Conservation (phyloP, 1,139 yeast species). For the Kodamaea sp. region DNA sequence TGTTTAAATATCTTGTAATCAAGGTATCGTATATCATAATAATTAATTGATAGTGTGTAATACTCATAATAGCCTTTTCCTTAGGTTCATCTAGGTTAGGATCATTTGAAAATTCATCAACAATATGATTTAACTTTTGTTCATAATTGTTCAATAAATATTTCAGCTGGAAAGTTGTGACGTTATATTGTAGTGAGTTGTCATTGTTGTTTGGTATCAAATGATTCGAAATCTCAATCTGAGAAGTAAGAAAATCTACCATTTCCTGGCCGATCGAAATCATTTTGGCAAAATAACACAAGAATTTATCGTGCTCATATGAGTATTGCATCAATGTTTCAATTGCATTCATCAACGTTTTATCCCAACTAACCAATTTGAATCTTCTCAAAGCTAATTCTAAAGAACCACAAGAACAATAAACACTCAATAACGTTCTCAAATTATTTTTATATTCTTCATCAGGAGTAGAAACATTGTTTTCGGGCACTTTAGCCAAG, state of each 20-base stretch:
- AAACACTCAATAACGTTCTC: conserved; percentile 44
- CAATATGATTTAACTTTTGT: conserved; percentile 17
- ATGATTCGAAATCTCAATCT: neutral
- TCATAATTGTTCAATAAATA: conserved; percentile 20
- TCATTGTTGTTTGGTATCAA: neutral
- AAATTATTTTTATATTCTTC: conserved; percentile 33
- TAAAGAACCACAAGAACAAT: conserved; percentile 48
- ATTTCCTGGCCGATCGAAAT: conserved; percentile 45
- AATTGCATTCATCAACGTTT: conserved; percentile 39
- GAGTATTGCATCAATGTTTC: conserved; percentile 24
- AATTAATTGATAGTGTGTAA: conserved; percentile 39
- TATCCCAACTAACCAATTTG: conserved; percentile 45
- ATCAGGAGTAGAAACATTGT: neutral
- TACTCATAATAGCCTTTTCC: conserved; percentile 19
- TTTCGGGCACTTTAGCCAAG: conserved; percentile 24
- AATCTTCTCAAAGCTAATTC: conserved; percentile 50
- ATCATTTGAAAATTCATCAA: conserved; percentile 20
- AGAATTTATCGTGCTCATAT: conserved; percentile 29
- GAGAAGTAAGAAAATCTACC: conserved; percentile 24
- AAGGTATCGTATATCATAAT: conserved; percentile 50
- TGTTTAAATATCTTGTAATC: conserved; percentile 4
- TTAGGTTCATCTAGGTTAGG: conserved; percentile 18
- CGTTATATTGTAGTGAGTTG: conserved; percentile 1
- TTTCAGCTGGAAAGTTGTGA: conserved; percentile 5
- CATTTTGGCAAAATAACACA: conserved; percentile 38